Evolutionary conservation across 2,329 filamentous ascomycete species (phyloP).

Genomic region (Fusarium brachygibbosum): DNA sequence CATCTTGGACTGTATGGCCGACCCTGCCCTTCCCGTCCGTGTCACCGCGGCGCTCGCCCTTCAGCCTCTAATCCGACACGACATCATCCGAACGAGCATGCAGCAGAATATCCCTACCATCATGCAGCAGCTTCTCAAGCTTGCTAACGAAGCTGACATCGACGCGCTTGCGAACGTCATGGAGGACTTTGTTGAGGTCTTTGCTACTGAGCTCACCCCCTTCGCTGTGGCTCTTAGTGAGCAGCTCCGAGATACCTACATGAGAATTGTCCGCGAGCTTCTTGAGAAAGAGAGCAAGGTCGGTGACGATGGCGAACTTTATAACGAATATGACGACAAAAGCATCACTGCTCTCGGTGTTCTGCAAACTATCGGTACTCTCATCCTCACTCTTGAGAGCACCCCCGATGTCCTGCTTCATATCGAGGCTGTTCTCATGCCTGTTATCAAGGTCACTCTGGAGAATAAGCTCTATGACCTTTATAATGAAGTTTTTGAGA

Average conservation of each 20-base stretch:
- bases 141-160: conserved; percentile 98
- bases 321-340: conserved; percentile 97
- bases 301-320: conserved; percentile 81
- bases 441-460: conserved; percentile 93
- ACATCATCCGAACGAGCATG: conserved; percentile 94
- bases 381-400: conserved; percentile 96
- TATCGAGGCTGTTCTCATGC: conserved; percentile 96
- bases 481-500: conserved; percentile 99
- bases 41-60: conserved; percentile 94
- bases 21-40: conserved; percentile 90
- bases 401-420: conserved; percentile 95
- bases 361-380: conserved; percentile 94
- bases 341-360: conserved; percentile 97
- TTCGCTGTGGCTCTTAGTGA: conserved; percentile 97
- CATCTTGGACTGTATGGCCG: conserved; percentile 96
- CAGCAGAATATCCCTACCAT: conserved; percentile 98
- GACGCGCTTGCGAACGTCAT: conserved; percentile 98
- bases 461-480: conserved; percentile 98
- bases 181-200: conserved; percentile 99
- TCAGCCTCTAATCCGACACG: conserved; percentile 95
- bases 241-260: conserved; percentile 94
- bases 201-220: conserved; percentile 94
- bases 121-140: conserved; percentile 97
- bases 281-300: conserved; percentile 87
- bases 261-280: conserved; percentile 91